Percentiles rank a stretch among this genome's conserved stretches.
phyloP scores from a whole-genome alignment of 2,329 filamentous ascomycete species.

The Verruconis gallopava region DNA sequence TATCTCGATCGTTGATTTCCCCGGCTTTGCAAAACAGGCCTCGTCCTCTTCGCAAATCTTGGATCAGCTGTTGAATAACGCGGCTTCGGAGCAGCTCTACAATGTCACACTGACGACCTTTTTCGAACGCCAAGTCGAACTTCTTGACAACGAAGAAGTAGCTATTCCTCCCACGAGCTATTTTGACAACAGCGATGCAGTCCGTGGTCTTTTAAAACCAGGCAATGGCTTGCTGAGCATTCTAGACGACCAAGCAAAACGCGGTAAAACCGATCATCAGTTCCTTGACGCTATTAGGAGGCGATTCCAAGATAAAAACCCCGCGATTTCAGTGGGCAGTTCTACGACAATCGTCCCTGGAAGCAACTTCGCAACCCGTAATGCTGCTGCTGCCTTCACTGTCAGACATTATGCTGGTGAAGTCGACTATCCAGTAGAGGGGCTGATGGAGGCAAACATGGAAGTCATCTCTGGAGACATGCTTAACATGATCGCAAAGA shows the following conservation, averaged over 20 bases:
- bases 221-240: conserved; percentile 91
- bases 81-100: conserved; percentile 82
- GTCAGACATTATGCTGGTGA: conserved; percentile 94
- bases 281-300: conserved; percentile 82
- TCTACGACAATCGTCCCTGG: conserved; percentile 66
- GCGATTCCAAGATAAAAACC: conserved; percentile 89
- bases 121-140: conserved; percentile 86
- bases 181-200: conserved; percentile 93
- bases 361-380: conserved; percentile 80
- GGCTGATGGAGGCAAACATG: conserved; percentile 86
- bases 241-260: conserved; percentile 85
- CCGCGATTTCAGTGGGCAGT: conserved; percentile 68
- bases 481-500: conserved; percentile 82
- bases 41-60: conserved; percentile 71
- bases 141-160: conserved; percentile 90
- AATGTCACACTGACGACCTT: conserved; percentile 91
- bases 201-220: conserved; percentile 79
- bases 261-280: conserved; percentile 78
- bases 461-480: conserved; percentile 92
- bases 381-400: conserved; percentile 68
- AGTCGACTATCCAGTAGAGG: conserved; percentile 81
- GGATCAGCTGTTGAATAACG: conserved; percentile 90
- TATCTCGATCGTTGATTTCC: conserved; percentile 89
- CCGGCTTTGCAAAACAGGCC: conserved; percentile 70
- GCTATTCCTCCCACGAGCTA: conserved; percentile 84